Evolutionary conservation across 2,329 filamentous ascomycete genomes (phyloP), one percentile per base, ranked within the genome.

Genomic region (Neospermospora avenae): DNA sequence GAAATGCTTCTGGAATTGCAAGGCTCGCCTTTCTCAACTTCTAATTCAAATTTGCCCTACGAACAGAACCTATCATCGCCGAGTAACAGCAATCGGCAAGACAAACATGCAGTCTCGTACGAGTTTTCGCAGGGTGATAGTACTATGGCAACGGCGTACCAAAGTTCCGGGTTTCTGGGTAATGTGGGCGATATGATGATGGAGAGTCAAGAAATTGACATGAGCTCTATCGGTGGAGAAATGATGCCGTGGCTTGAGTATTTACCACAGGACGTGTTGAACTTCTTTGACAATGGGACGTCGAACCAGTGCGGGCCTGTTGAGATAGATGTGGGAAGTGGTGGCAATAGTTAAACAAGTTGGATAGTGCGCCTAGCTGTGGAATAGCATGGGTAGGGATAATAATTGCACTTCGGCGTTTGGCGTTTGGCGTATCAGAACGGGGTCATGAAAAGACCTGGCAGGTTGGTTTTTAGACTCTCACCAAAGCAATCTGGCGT

Each of bases 231-330:
- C 18, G 86, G 84, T 1, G 82, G 85, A 16, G 87, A 90, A 45
- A 83, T 90, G 74, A 84, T 89, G 79, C 84, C 86, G 0, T 93
- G 89, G 87, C 77, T 92, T 11, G 89, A 91, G 67, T 90, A 89
- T 61, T 76, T 91, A 6, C 87, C 88, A 0, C 81, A 81, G 24
- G 86, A 90, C 68, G 80, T 89, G 61, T 69, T 89, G 41, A 80
- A 78, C 34, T 80, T 84, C 56, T 85, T 82, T 66, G 79, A 62
- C 37, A 55, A 49, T n/a, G 58, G 46, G 11, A 52, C 42, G n/a
- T 22, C 42, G 34, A 42, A 35, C 2, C 31, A 52, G 22, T 31
- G 14, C 20, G 24, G 51, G 4, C 41, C 28, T 42, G 37, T 54
- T 10, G 37, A 42, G n/a, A 54, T 54, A 35, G 39, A 39, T 52